These are phyloP conservation scores for Leucogyrophana mollusca DNA, from an alignment of 768 basidiomycete species.

Conservation along the genomic window DNA sequence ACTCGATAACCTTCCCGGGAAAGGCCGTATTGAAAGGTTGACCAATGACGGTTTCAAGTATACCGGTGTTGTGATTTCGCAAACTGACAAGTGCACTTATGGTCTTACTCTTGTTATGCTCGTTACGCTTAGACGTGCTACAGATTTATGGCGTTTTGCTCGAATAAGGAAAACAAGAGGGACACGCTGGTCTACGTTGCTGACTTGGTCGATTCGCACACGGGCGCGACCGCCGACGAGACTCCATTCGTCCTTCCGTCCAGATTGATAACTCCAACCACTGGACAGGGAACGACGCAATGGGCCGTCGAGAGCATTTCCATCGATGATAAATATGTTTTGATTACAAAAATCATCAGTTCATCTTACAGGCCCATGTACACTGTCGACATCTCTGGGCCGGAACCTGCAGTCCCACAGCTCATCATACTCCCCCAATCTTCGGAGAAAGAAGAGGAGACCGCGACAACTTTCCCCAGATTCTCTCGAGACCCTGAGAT, in stretches of 20 bases:
- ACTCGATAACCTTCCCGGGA: constrained; percentile 27
- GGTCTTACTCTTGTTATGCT: neutral
- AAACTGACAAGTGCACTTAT: constrained; percentile 22
- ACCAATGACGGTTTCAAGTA: constrained; percentile 27
- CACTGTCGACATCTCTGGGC: constrained; percentile 32
- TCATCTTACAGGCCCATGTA: constrained; percentile 28
- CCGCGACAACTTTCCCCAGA: constrained; percentile 7
- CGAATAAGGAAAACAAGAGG: constrained; percentile 27
- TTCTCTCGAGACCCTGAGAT: constrained; percentile 32
- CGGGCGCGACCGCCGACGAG: constrained; percentile 14
- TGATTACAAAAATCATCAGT: constrained; percentile 29
- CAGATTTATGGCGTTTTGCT: constrained; percentile 24
- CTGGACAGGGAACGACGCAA: constrained; percentile 17
- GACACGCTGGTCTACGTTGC: constrained; percentile 26
- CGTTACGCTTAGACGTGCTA: neutral
- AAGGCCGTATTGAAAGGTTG: constrained; percentile 26
- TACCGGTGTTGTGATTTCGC: constrained; percentile 14
- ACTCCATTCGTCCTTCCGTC: constrained; percentile 20
- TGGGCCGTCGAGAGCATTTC: constrained; percentile 35
- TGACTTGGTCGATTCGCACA: constrained; percentile 18
- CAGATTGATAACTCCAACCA: constrained; percentile 19
- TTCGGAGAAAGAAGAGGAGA: constrained; percentile 30
- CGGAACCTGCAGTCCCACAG: constrained; percentile 20
- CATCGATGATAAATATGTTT: constrained; percentile 36
- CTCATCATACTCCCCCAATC: constrained; percentile 33